Conservation (phyloP, 176 grass and related monocot species). For the barley (Hordeum vulgare) region MorexV3_pseudomolecules_assembly NC_058522.1:62040277-62040776, state of each 20-base stretch:
- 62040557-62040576: neutral
- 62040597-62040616: neutral
- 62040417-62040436: constrained; percentile 18
- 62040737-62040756: neutral
- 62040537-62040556: neutral
- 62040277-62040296: neutral
- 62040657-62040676: neutral
- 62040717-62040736: neutral
- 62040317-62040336: neutral
- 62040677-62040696: neutral
- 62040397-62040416: neutral
- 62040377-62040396: neutral
- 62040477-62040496: neutral
- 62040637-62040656: neutral
- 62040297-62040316: neutral
- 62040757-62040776: neutral
- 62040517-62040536: neutral
- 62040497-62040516: neutral
- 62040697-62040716: neutral
- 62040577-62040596: neutral
- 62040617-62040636: neutral
- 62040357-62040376: neutral
- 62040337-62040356: neutral
- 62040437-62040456: neutral
- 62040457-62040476: neutral